Conservation (phyloP, 345 rosid species). For the Gossypium anomalum region DNA sequence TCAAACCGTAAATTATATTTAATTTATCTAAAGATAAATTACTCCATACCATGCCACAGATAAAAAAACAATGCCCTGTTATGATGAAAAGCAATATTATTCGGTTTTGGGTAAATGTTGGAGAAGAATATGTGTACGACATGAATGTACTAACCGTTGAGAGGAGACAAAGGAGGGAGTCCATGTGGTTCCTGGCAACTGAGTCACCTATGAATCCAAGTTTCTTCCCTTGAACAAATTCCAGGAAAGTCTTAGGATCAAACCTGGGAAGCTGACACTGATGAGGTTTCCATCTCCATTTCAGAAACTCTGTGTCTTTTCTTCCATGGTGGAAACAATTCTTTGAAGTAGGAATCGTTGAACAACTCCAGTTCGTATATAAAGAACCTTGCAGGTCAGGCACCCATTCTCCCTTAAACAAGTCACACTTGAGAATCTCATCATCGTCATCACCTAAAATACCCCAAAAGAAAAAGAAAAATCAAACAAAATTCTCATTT, state of each 20-base stretch:
- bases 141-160: slow-evolving; percentile 45
- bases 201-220: slow-evolving; percentile 86
- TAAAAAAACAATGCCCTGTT: too few species aligned
- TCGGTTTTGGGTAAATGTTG: too few species aligned
- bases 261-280: slow-evolving; percentile 65
- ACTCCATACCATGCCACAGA: too few species aligned
- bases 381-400: slow-evolving; percentile 42
- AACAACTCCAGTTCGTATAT: slow-evolving; percentile 68
- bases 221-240: slow-evolving; percentile 58
- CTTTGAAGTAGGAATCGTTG: slow-evolving; percentile 65
- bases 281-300: slow-evolving; percentile 90
- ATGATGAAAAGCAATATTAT: too few species aligned
- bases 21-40: too few species aligned
- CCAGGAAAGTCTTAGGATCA: slow-evolving; percentile 46
- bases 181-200: slow-evolving; percentile 85
- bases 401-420: slow-evolving; percentile 67
- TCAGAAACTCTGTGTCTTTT: slow-evolving; percentile 54
- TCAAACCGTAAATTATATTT: not conserved
- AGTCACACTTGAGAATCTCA: slow-evolving; percentile 42
- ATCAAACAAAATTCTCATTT: not conserved
- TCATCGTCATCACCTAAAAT: not conserved
- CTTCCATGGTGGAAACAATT: slow-evolving; percentile 74
- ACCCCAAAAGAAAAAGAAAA: not conserved
- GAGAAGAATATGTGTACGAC: too few species aligned
- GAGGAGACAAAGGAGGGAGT: slow-evolving; percentile 81